A percentile compares a stretch with the other conserved stretches of the same genome.
phyloP scores from a whole-genome alignment of 1,139 yeast genomes.

The Blastobotrys illinoisensis region DNA sequence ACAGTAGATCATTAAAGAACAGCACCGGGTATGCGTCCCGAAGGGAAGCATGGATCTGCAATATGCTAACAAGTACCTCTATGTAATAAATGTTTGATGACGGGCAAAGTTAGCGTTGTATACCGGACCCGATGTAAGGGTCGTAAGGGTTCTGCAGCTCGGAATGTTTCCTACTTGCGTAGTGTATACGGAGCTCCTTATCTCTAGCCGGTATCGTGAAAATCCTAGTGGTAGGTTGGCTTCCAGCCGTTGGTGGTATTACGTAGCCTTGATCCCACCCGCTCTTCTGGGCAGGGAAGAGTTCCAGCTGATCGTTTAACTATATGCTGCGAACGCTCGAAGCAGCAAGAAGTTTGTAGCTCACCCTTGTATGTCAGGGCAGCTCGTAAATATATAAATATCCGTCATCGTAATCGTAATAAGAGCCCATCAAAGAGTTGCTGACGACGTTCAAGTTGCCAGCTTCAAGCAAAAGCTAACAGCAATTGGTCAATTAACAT shows the following conservation, averaged over 20 bases:
- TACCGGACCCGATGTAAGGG: background rate
- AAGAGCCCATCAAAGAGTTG: background rate
- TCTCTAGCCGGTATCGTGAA: background rate
- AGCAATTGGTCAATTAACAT: background rate
- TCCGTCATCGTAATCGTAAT: background rate
- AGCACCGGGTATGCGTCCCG: background rate
- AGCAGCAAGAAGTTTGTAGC: no score
- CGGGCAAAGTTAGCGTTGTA: background rate
- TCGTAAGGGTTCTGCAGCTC: background rate
- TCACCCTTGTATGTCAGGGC: no score
- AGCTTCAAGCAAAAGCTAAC: background rate
- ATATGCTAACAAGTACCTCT: no score
- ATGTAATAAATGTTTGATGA: background rate
- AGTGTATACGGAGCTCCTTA: background rate
- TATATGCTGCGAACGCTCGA: background rate
- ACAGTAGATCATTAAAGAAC: background rate
- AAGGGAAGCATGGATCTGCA: no score
- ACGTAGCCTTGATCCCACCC: background rate
- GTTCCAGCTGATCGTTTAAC: background rate
- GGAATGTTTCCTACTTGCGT: background rate
- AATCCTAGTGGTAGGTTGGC: background rate
- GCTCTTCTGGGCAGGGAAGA: background rate
- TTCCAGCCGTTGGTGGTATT: background rate
- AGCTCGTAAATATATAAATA: background rate
- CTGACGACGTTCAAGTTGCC: background rate